These are phyloP conservation scores for Symmetrospora coprosmae DNA, from an alignment of 768 basidiomycete genomes.

Conservation along the genomic window DNA sequence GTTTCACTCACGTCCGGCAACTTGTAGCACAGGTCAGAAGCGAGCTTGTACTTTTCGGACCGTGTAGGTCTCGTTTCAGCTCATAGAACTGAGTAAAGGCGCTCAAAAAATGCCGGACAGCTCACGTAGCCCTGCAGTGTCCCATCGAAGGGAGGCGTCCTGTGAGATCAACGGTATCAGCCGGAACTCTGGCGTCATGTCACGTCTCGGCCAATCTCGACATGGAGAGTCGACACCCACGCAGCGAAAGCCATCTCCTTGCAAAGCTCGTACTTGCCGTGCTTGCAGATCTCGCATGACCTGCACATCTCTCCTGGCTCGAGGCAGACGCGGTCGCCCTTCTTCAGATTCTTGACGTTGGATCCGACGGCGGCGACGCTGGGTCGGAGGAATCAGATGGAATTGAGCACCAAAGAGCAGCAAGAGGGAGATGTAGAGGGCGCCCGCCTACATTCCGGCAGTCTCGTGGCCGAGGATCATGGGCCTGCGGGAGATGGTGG, in stretches of 20 bases:
- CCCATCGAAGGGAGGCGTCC: conserved; percentile 84
- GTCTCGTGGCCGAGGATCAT: conserved; percentile 92
- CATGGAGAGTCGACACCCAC: not conserved
- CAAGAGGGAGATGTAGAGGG: not conserved
- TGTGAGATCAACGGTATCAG: conserved; percentile 34
- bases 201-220: not conserved
- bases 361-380: conserved; percentile 48
- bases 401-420: not conserved
- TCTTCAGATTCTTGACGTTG: conserved; percentile 58
- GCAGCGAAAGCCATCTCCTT: conserved; percentile 59
- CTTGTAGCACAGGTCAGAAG: conserved; percentile 52
- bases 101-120: not conserved
- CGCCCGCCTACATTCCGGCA: conserved; percentile 46
- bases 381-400: not conserved
- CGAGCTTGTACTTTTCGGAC: conserved; percentile 62
- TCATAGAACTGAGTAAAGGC: not conserved
- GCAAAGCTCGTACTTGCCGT: conserved; percentile 73
- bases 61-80: too few relatives aligned
- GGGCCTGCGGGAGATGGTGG: conserved; percentile 22
- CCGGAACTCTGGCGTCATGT: not conserved
- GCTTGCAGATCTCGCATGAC: conserved; percentile 64
- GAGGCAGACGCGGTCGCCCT: conserved; percentile 76
- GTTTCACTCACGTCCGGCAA: conserved; percentile 6
- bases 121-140: conserved; percentile 45
- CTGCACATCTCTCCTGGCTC: conserved; percentile 60